Percentiles rank a stretch among this genome's conserved stretches.
Conservation (phyloP, 106 monocot genomes). For the Ottelia alismoides region DNA sequence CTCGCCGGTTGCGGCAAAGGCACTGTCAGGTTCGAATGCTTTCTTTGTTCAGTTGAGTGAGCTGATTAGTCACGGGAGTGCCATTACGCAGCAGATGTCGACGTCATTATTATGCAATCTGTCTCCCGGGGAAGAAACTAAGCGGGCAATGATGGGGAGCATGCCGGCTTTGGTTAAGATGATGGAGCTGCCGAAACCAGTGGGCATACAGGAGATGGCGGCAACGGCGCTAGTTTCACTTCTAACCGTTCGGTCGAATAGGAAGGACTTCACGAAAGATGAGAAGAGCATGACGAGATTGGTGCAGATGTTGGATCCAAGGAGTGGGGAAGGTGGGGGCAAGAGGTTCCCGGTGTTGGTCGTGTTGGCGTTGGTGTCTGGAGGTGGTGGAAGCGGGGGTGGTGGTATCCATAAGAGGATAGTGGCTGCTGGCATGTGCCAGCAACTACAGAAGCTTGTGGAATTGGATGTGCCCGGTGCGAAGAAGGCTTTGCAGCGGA, state of each 20-base stretch:
- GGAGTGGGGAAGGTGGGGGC: constrained; percentile 28
- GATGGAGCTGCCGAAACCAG: no score
- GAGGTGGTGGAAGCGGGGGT: no score
- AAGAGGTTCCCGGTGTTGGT: constrained; percentile 30
- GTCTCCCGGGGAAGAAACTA: constrained; percentile 32
- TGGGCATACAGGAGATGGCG: constrained; percentile 36
- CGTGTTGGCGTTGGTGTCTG: constrained; percentile 22
- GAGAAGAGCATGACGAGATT: constrained; percentile 58
- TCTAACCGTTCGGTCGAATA: constrained; percentile 23
- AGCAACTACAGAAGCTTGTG: constrained; percentile 38
- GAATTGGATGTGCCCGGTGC: constrained; percentile 43
- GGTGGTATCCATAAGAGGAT: no score
- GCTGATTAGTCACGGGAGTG: no score
- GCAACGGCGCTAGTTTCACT: constrained; percentile 21
- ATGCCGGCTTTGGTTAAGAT: no score
- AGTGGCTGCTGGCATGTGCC: constrained; percentile 26
- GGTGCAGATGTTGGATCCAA: constrained; percentile 46
- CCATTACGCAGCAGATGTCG: constrained; percentile 16
- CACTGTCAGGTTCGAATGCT: constrained; percentile 9
- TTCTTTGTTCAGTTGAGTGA: no score
- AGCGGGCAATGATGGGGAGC: constrained; percentile 20
- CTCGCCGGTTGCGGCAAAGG: constrained; percentile 15
- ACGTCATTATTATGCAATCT: constrained; percentile 24
- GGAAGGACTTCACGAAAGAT: constrained; percentile 33
- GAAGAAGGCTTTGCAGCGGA: constrained; percentile 47